Percentiles rank a stretch among this genome's conserved stretches.
phyloP scores from a whole-genome alignment of 768 basidiomycete genomes.

The Kwoniella europaea region DNA sequence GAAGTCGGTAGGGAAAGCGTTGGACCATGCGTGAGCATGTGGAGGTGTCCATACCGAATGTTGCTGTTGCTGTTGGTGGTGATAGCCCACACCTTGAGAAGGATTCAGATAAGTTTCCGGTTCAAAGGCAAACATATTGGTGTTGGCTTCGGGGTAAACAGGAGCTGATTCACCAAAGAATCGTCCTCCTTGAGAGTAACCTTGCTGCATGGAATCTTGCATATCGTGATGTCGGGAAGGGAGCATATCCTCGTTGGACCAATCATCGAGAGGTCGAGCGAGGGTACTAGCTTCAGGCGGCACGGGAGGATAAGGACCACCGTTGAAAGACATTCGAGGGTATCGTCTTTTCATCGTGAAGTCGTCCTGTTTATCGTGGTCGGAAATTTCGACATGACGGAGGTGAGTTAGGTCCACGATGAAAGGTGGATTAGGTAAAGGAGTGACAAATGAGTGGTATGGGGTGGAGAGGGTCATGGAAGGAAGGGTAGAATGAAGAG shows the following conservation, averaged over 20 bases:
- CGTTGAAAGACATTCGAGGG: constrained; percentile 25
- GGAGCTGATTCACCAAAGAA: constrained; percentile 3
- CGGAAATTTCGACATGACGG: not conserved
- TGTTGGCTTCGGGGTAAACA: not conserved
- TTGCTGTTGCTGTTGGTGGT: constrained; percentile 17
- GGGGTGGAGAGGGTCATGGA: not conserved
- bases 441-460: not conserved
- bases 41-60: constrained; percentile 19
- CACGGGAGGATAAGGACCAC: constrained; percentile 22
- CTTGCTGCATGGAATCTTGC: not conserved
- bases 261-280: constrained; percentile 21
- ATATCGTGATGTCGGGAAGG: not conserved
- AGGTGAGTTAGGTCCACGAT: constrained; percentile 15
- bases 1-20: constrained; percentile 7
- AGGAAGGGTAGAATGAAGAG: not conserved
- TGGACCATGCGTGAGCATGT: constrained; percentile 7
- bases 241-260: constrained; percentile 12
- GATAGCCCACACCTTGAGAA: not conserved
- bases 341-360: constrained; percentile 16
- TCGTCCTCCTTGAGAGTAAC: not conserved
- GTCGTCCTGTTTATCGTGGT: constrained; percentile 17
- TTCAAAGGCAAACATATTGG: constrained; percentile 13
- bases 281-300: constrained; percentile 23
- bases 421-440: constrained; percentile 22
- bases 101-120: constrained; percentile 1